Evolutionary conservation across 768 basidiomycete species (phyloP), one percentile per base, ranked within the genome.

Genomic region (Auricularia sp.): DNA sequence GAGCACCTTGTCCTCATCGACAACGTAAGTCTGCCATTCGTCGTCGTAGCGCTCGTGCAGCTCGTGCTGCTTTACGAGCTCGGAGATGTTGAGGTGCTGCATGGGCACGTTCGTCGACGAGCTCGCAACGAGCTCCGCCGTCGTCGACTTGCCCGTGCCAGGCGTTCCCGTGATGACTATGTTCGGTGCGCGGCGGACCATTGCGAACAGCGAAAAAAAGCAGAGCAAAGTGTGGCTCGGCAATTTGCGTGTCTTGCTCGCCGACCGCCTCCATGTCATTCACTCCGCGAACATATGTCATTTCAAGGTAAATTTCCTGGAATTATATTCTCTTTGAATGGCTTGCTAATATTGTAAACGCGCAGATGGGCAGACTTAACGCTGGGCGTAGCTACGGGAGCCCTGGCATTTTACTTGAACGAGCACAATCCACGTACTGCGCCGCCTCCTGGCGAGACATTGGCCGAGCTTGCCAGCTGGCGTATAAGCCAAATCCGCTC

Each of bases 91-190:
- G 76, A 99, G 81, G 72, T 97, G 90, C 70, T 77, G 79, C 64
- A 97, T 76, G 0, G 87, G 84, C 1, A 88, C 69, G 29, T 33
- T 29, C 3, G 84, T 83, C 0, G 90, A 87, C 65, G 90, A 83
- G 47, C 85, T 81, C 23, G 80, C 84, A 56, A 98, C 83, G n/a
- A 93, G 78, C 65, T 90, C 83, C 1, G 94, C 91, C 75, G 93
- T 93, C 0, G 93, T 94, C 3, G 96, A 90, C 74, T 99, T 99
- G 64, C 93, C 95, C 42, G 93, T 95, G n/a, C 93, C 93, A 11
- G 93, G 92, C 16, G 93, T 94, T 66, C 92, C 93, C 53, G 93
- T 95, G 69, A 95, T 85, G 68, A 95, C 73, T 71, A 95, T 90
- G 61, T 72, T 74, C n/a, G 69, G 69, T 14, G 47, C 54, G 23